Evolutionary conservation across 2,329 filamentous ascomycete species (phyloP), one percentile per base, ranked within the genome.

Genomic region (Ceratocystis albifundus): DNA sequence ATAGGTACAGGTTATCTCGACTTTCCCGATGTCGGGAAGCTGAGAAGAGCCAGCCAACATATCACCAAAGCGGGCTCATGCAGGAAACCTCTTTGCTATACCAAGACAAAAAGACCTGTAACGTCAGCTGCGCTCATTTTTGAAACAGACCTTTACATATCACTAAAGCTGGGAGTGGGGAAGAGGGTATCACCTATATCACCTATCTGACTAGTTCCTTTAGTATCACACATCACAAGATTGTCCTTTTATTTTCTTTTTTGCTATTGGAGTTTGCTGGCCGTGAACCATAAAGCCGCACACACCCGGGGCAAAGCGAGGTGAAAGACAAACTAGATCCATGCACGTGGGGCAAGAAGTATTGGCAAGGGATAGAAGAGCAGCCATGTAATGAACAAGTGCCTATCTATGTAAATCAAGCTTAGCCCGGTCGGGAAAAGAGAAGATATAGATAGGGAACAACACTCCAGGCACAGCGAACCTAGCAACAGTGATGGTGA

Each of bases 31-130:
- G 55, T 36, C 28, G 28, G 55, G 28, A 59, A 32, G 2, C 25
- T 36, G 55, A 25, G 53, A 30, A 1, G 28, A 5, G 15, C 25
- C 4, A 20, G 55, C 5, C 28, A 59, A n/a, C 55, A 8, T n/a
- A 7, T 32, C 28, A 32, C 8, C 25, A 59, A n/a, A n/a, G 28
- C 32, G 55, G 55, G 12, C 32, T 32, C 8, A 59, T 59, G 55
- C 55, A 59, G 55, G 28, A 32, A 59, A 36, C 28, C 28, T 4
- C 28, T 6, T 22, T 59, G 28, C 10, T 30, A 59, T 7, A 17
- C 30, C 28, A 30, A 3, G 55, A 59, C 55, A 36, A 59, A 59
- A 59, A 59, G 55, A 36, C 55, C 55, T 59, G 55, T 15, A 59
- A n/a, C 28, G 55, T 36, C 10, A 36, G 50, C 50, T 15, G 20